Percentiles rank a stretch among this genome's conserved stretches.
Evolutionary conservation across 1,284 basidiomycete species (phyloP).

Genomic region (Microbotryum violaceum): DNA sequence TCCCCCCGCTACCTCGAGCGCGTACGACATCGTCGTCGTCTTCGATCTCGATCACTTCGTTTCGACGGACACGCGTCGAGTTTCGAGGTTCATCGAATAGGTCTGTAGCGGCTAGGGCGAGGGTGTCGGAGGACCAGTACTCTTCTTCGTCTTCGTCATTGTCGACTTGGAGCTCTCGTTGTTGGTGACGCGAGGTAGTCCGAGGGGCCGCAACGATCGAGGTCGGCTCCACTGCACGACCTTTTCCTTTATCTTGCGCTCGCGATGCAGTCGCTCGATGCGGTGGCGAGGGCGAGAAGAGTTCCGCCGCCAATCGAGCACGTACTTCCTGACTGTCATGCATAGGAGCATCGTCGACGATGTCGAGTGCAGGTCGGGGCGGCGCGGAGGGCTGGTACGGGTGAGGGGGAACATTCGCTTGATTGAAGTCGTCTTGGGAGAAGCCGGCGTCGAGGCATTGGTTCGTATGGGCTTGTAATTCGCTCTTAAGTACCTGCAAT

Average conservation of each 20-base stretch:
- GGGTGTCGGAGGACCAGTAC: not conserved
- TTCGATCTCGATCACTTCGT: constrained; percentile 1
- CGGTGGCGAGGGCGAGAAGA: not conserved
- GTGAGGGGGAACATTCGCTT: not conserved
- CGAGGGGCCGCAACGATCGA: not conserved
- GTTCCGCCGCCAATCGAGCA: not conserved
- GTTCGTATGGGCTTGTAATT: not conserved
- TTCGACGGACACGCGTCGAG: too few species aligned
- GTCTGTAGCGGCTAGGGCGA: constrained; percentile 1
- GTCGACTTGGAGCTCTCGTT: not conserved
- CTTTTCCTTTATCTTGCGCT: constrained; percentile 1
- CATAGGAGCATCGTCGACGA: constrained; percentile 1
- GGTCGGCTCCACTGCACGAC: constrained; percentile 3
- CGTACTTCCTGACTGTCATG: not conserved
- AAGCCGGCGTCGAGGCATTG: constrained; percentile 1
- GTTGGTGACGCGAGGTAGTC: not conserved
- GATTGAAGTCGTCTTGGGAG: not conserved
- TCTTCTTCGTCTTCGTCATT: not conserved
- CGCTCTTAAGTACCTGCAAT: not conserved
- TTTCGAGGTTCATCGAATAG: not conserved
- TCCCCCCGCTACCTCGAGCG: constrained; percentile 1
- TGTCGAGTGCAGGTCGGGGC: not conserved
- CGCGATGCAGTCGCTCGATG: not conserved
- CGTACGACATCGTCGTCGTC: constrained; percentile 13
- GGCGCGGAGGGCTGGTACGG: not conserved